Conservation (phyloP, 805 yeast species). For the Wickerhamiella kazuoi region DNA sequence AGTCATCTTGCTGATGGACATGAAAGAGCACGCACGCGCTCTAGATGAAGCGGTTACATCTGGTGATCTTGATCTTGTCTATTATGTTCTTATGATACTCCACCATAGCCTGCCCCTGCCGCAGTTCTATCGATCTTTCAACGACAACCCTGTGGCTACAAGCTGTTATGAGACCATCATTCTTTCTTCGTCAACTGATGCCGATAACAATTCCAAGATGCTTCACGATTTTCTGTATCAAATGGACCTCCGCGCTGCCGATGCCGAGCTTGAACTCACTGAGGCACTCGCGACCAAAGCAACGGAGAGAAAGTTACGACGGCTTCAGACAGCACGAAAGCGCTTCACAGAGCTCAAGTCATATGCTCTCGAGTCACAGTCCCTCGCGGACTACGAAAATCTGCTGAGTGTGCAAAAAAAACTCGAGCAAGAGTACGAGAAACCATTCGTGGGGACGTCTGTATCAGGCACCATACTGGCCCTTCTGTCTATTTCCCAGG, state of each 20-base stretch:
- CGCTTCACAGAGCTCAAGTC: conserved; percentile 21
- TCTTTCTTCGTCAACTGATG: conserved; percentile 5
- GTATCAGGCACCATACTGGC: conserved; percentile 31
- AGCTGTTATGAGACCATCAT: conserved; percentile 24
- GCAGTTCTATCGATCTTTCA: conserved; percentile 51
- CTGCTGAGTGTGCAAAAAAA: conserved; percentile 29
- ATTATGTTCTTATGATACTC: conserved; percentile 38
- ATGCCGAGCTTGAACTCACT: conserved; percentile 20
- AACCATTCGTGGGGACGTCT: conserved; percentile 26
- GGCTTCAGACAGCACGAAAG: conserved; percentile 17
- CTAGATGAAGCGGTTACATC: conserved; percentile 46
- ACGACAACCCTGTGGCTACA: conserved; percentile 27
- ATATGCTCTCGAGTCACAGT: conserved; percentile 22
- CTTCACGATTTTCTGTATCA: conserved; percentile 44
- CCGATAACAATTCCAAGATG: conserved; percentile 20
- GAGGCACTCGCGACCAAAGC: background rate
- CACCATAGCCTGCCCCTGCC: conserved; percentile 39
- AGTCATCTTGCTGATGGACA: conserved; percentile 43
- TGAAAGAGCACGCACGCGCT: conserved; percentile 59
- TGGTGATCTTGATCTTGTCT: conserved; percentile 41
- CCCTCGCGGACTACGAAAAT: conserved; percentile 29
- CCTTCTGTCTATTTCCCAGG: conserved; percentile 33
- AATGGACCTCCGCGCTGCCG: conserved; percentile 37
- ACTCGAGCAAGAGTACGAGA: conserved; percentile 27
- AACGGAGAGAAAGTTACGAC: conserved; percentile 8